A percentile compares a stretch with the other conserved stretches of the same genome.
phyloP scores from a whole-genome alignment of 768 basidiomycete genomes.

The Tephrocybe sp. region DNA sequence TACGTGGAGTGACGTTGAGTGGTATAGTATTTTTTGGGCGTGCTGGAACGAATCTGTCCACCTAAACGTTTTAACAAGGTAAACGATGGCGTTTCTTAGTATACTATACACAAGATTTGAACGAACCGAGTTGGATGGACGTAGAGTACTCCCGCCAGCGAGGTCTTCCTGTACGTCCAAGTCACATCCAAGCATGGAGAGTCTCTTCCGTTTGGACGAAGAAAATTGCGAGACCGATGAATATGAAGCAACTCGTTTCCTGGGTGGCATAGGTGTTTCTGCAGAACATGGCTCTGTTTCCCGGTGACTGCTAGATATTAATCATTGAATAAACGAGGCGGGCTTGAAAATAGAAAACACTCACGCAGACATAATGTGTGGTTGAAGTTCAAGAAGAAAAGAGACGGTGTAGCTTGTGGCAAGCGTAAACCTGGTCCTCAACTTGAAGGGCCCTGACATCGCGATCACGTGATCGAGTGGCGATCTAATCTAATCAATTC shows the following conservation, averaged over 20 bases:
- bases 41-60: conserved; percentile 59
- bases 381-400: too few relatives aligned
- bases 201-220: conserved; percentile 40
- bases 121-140: conserved; percentile 17
- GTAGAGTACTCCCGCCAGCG: conserved; percentile 6
- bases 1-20: conserved; percentile 61
- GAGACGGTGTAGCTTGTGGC: too few relatives aligned
- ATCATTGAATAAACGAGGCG: too few relatives aligned
- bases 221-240: conserved; percentile 37
- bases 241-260: conserved; percentile 36
- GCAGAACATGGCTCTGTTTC: conserved; percentile 8
- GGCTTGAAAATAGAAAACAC: too few relatives aligned
- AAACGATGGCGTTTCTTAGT: too few relatives aligned
- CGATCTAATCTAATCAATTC: not conserved
- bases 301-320: conserved; percentile 1
- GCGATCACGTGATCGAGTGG: not conserved
- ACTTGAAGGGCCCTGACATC: too few relatives aligned
- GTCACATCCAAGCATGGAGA: conserved; percentile 38
- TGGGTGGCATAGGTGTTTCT: conserved; percentile 17
- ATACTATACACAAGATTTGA: too few relatives aligned
- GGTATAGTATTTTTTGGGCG: conserved; percentile 51
- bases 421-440: too few relatives aligned
- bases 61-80: too few relatives aligned
- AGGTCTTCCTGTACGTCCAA: conserved; percentile 28
- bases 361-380: conserved; percentile 6